phyloP scores from a whole-genome alignment of 2,329 filamentous ascomycete species.

The Immersiporthe knoxdaviesiana region DNA sequence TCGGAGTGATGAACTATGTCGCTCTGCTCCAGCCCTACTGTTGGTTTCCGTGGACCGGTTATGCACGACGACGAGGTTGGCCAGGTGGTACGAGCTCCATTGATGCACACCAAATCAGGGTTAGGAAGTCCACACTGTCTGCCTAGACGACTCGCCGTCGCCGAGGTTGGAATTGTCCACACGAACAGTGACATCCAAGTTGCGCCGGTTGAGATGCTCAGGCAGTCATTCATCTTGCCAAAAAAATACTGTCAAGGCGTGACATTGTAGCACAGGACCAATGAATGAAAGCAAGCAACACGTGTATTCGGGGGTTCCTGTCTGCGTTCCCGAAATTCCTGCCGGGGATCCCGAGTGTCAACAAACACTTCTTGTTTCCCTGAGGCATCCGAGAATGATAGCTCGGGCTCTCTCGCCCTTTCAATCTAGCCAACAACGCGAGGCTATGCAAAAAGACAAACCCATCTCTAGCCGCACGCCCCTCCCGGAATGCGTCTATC shows the following conservation, averaged over 20 bases:
- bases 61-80: constrained; percentile 9
- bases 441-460: constrained; percentile 5
- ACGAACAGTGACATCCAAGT: background rate
- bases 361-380: background rate
- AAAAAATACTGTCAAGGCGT: background rate
- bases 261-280: background rate
- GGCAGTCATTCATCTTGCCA: background rate
- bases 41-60: constrained; percentile 4
- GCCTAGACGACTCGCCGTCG: background rate
- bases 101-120: background rate
- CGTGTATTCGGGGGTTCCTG: background rate
- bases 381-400: background rate
- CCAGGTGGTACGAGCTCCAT: background rate
- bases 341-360: background rate
- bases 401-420: background rate
- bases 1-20: background rate
- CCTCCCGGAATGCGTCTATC: constrained; percentile 5
- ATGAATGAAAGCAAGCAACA: background rate
- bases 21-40: constrained; percentile 2
- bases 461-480: constrained; percentile 1
- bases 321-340: background rate
- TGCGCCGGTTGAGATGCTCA: background rate
- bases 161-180: background rate
- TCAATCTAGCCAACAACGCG: background rate
- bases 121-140: background rate